A percentile compares a stretch with the other conserved stretches of the same genome.
Evolutionary conservation across 2,329 filamentous ascomycete genomes (phyloP).

Genomic region (Aspergillus ochraceus): DNA sequence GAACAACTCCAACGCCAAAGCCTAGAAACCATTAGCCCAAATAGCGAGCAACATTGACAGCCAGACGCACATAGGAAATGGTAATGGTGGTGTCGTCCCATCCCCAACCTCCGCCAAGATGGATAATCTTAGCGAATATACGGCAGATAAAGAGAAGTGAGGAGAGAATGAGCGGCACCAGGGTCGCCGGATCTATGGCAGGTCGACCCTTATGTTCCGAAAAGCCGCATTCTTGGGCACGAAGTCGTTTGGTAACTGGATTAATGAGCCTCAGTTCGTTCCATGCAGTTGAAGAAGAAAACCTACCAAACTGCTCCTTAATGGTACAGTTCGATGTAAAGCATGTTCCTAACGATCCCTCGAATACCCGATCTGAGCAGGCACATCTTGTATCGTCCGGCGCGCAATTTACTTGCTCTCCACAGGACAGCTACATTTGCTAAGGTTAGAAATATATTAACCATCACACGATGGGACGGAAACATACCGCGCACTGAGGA

Average conservation of each 20-base stretch:
- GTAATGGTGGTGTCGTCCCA: slow-evolving; percentile 18
- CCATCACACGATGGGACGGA: not conserved
- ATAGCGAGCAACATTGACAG: too few species aligned
- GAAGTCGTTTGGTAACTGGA: slow-evolving; percentile 8
- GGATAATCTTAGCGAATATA: slow-evolving; percentile 10
- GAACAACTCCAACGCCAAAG: slow-evolving; percentile 12
- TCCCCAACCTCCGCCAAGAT: slow-evolving; percentile 17
- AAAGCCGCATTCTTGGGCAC: slow-evolving; percentile 9
- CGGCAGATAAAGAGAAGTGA: slow-evolving; percentile 15
- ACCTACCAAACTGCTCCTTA: not conserved
- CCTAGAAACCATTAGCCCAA: slow-evolving; percentile 7
- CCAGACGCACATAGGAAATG: slow-evolving; percentile 14
- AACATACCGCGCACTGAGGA: not conserved
- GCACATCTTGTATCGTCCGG: not conserved
- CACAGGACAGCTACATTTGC: not conserved
- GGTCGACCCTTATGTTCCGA: slow-evolving; percentile 8
- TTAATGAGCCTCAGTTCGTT: not conserved
- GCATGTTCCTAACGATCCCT: not conserved
- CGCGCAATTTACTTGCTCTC: not conserved
- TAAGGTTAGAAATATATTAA: not conserved
- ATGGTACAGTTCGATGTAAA: not conserved
- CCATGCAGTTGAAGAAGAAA: not conserved
- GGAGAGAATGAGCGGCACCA: slow-evolving; percentile 14
- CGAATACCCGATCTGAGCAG: not conserved
- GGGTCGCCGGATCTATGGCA: slow-evolving; percentile 11